phyloP scores from a whole-genome alignment of 2,329 filamentous ascomycete genomes.

The Hypoxylon sp. region DNA sequence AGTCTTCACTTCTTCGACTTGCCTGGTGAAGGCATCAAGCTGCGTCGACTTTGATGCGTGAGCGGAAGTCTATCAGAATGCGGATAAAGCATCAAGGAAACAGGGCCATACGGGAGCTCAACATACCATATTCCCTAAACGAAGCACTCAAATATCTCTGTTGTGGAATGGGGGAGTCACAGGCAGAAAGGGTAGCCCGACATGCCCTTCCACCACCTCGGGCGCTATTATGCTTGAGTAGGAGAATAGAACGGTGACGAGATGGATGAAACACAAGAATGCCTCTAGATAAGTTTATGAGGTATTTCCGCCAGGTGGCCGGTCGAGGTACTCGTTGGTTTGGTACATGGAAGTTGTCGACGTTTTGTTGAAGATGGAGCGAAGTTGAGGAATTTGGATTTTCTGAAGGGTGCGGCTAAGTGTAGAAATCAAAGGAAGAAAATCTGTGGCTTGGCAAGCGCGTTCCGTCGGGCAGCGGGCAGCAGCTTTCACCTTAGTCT shows the following conservation, averaged over 20 bases:
- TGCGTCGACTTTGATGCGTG: constrained; percentile 76
- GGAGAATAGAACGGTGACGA: background rate
- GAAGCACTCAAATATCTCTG: constrained; percentile 26
- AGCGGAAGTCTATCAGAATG: constrained; percentile 65
- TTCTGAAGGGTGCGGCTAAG: constrained; percentile 2
- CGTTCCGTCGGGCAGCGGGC: background rate
- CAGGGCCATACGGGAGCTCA: background rate
- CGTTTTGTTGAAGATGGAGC: constrained; percentile 6
- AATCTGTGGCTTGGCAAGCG: background rate
- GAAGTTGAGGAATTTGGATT: constrained; percentile 3
- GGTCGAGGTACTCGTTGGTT: constrained; percentile 5
- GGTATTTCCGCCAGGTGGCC: constrained; percentile 21
- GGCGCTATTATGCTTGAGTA: background rate
- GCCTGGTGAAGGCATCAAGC: constrained; percentile 72
- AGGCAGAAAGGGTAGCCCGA: constrained; percentile 28
- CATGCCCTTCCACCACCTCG: constrained; percentile 29
- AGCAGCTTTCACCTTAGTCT: background rate
- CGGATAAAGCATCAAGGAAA: constrained; percentile 22
- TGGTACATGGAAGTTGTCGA: constrained; percentile 8
- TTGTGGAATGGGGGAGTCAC: constrained; percentile 36
- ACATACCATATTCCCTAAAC: constrained; percentile 39
- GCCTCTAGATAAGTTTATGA: constrained; percentile 4
- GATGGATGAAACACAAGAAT: background rate
- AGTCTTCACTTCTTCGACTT: constrained; percentile 83
- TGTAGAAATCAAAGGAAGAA: constrained; percentile 19